phyloP scores from a whole-genome alignment of 2,329 filamentous ascomycete species.

The Blastomyces gilchristii region DNA sequence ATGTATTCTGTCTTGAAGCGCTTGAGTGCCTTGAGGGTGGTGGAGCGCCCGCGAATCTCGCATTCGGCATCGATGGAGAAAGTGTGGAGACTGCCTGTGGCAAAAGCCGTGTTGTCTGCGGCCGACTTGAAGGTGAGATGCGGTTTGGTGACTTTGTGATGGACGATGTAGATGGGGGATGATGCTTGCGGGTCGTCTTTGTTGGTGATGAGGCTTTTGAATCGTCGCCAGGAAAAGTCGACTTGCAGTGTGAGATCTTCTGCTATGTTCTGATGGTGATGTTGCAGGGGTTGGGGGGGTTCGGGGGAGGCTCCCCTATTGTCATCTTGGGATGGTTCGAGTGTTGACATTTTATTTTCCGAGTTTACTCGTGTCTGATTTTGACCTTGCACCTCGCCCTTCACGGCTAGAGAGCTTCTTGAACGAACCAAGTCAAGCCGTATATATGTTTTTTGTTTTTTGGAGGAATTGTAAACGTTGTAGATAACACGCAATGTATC shows the following conservation, averaged over 20 bases:
- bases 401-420: background rate
- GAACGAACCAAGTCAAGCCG: background rate
- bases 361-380: background rate
- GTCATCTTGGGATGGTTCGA: background rate
- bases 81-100: conserved; percentile 16
- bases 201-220: conserved; percentile 18
- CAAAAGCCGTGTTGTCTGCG: conserved; percentile 9
- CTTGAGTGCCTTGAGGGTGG: conserved; percentile 20
- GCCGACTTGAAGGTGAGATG: conserved; percentile 17
- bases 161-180: conserved; percentile 18
- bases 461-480: too few species aligned
- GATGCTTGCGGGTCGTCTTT: conserved; percentile 11
- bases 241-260: conserved; percentile 15
- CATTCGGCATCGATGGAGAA: conserved; percentile 24
- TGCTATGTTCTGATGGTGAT: background rate
- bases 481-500: too few species aligned
- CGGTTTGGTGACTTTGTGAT: conserved; percentile 15
- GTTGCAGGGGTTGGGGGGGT: too few species aligned
- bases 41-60: conserved; percentile 19
- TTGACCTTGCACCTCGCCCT: background rate
- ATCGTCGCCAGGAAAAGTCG: conserved; percentile 23
- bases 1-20: conserved; percentile 22
- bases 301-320: background rate
- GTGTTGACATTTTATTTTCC: background rate
- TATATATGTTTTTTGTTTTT: too few species aligned